Evolutionary conservation across 345 rosid genomes (phyloP).

Genomic region (Cochlearia excelsa): DNA sequence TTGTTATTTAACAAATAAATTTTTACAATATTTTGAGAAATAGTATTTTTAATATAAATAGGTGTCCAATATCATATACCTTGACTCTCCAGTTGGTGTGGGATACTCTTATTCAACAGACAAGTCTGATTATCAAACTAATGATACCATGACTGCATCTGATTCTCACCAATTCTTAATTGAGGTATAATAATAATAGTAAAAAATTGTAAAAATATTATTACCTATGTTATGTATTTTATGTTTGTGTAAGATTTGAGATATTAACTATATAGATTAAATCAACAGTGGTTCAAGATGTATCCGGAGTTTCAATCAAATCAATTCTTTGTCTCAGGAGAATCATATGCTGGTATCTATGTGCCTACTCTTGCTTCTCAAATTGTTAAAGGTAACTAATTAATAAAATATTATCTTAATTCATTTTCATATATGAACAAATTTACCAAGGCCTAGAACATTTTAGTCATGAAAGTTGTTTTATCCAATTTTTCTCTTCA

Average conservation of each 20-base stretch:
- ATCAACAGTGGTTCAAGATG: conserved; percentile 70
- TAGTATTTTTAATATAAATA: conserved; percentile 16
- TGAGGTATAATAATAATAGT: conserved; percentile 45
- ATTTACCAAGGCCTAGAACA: too few relatives aligned
- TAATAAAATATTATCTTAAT: background rate
- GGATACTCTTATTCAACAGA: conserved; percentile 72
- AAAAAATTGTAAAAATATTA: background rate
- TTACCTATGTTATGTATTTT: background rate
- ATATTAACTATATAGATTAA: background rate
- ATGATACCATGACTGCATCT: conserved; percentile 61
- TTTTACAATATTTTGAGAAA: background rate
- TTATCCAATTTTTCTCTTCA: too few relatives aligned
- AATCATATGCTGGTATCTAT: conserved; percentile 89
- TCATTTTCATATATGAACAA: background rate
- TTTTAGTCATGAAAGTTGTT: too few relatives aligned
- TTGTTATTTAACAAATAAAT: too few relatives aligned
- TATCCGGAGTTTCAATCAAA: conserved; percentile 77
- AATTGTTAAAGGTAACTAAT: conserved; percentile 58
- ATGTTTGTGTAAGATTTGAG: background rate
- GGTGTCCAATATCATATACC: conserved; percentile 78
- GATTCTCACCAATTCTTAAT: conserved; percentile 71
- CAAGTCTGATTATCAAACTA: conserved; percentile 51
- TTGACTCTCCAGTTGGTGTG: conserved; percentile 92
- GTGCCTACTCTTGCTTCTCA: conserved; percentile 80
- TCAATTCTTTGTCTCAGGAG: conserved; percentile 81